Evolutionary conservation across 352 stramenopile genomes (phyloP).

Genomic region (Phytopythium montanum): DNA sequence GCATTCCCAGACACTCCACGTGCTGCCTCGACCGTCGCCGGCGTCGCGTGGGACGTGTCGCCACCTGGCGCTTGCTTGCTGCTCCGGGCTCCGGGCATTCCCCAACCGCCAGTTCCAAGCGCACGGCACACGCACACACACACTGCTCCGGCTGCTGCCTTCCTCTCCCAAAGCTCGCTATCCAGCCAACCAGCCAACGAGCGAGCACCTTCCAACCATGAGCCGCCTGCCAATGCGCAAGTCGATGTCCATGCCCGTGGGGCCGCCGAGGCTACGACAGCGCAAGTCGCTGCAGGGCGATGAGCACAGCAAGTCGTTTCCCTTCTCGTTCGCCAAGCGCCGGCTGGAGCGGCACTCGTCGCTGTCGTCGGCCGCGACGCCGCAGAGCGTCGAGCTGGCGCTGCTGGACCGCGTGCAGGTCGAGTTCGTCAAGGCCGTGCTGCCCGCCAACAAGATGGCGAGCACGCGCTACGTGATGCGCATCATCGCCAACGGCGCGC

Average conservation of each 20-base stretch:
- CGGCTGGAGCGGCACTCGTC: slow-evolving; percentile 52
- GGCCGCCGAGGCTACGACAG: slow-evolving; percentile 24
- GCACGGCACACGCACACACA: too few species aligned
- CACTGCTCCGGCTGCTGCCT: too few species aligned
- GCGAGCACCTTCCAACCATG: neutral
- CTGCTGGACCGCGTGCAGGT: slow-evolving; percentile 76
- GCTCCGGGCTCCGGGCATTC: neutral
- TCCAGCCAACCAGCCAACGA: neutral
- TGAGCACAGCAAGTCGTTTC: slow-evolving; percentile 29
- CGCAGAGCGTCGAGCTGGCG: slow-evolving; percentile 54
- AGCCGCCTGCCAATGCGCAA: slow-evolving; percentile 20
- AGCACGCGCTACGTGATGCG: slow-evolving; percentile 77
- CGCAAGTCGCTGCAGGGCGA: slow-evolving; percentile 40
- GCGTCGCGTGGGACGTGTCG: neutral
- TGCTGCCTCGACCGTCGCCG: neutral
- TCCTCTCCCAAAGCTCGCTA: neutral
- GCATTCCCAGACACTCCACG: neutral
- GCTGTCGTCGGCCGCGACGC: slow-evolving; percentile 17
- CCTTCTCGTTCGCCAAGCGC: slow-evolving; percentile 34
- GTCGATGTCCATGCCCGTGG: slow-evolving; percentile 36
- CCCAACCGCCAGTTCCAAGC: neutral
- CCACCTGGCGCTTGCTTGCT: neutral
- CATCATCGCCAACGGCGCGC: slow-evolving; percentile 62
- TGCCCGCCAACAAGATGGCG: slow-evolving; percentile 65
- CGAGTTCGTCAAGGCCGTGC: slow-evolving; percentile 76